Conservation (phyloP, 2,329 filamentous ascomycete genomes). For the Neurospora sp. region DNA sequence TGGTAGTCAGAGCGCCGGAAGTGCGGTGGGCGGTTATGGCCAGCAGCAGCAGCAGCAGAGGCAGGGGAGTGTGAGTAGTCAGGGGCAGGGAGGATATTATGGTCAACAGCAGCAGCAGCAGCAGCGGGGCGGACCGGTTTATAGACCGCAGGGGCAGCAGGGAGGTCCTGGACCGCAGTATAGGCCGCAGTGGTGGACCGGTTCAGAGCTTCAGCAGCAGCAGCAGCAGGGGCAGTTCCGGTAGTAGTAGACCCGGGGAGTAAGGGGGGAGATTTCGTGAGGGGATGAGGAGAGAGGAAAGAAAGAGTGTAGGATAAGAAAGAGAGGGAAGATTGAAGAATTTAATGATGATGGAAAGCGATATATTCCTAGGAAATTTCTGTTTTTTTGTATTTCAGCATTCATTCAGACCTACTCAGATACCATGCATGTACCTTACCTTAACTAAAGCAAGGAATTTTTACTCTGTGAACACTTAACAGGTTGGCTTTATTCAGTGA, state of each 20-base stretch:
- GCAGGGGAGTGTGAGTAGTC: neutral
- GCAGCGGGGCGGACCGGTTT: neutral
- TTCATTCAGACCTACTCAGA: neutral
- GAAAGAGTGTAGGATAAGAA: neutral
- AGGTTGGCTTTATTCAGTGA: too few species aligned
- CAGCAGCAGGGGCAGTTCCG: neutral
- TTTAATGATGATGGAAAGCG: neutral
- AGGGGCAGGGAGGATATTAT: neutral
- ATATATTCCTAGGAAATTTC: neutral
- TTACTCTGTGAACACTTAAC: neutral
- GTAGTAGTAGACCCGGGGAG: neutral
- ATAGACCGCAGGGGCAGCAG: neutral
- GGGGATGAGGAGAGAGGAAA: neutral
- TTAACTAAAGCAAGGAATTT: neutral
- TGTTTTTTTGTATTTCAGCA: neutral
- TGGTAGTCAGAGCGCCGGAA: neutral
- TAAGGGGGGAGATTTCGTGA: neutral
- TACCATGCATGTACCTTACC: neutral
- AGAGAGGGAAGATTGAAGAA: neutral
- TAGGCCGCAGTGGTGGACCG: neutral
- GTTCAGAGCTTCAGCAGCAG: neutral
- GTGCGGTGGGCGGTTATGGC: neutral
- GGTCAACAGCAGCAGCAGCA: neutral
- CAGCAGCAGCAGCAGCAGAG: neutral
- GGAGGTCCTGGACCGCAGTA: neutral